phyloP scores from a whole-genome alignment of 495 filamentous ascomycete genomes.

The Penicillium coffeae region DNA sequence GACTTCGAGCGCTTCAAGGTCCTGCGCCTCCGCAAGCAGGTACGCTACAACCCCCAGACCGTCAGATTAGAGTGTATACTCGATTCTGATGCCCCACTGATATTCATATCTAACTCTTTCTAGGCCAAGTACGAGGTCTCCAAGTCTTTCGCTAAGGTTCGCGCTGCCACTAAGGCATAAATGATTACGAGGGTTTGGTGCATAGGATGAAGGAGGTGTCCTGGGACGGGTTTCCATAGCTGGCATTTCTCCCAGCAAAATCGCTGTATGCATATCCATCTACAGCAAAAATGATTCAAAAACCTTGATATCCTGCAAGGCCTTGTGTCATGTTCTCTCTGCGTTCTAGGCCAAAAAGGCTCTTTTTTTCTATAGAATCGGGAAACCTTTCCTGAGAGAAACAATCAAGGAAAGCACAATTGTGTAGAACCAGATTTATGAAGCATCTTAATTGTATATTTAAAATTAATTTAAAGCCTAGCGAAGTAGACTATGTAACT shows the following conservation, averaged over 20 bases:
- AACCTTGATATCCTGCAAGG: conserved; percentile 47
- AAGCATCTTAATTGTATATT: not conserved
- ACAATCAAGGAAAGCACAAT: conserved; percentile 14
- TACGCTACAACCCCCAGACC: conserved; percentile 35
- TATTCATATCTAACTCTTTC: not conserved
- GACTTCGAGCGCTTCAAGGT: conserved; percentile 99
- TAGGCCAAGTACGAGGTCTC: conserved; percentile 89
- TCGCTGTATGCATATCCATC: conserved; percentile 48
- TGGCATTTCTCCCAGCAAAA: conserved; percentile 40
- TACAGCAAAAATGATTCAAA: conserved; percentile 50
- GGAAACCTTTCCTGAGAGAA: conserved; percentile 10
- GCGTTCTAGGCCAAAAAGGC: conserved; percentile 22
- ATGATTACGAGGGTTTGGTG: conserved; percentile 47
- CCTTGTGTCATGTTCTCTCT: conserved; percentile 26
- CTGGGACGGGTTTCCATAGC: conserved; percentile 48
- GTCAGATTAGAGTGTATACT: not conserved
- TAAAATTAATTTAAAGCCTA: not conserved
- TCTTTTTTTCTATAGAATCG: conserved; percentile 20
- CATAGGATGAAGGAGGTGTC: conserved; percentile 46
- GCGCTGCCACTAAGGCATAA: conserved; percentile 52
- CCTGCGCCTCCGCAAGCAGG: conserved; percentile 94
- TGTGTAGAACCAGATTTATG: conserved; percentile 6
- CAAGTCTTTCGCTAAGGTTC: conserved; percentile 82
- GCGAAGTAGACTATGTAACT: conserved; percentile 5
- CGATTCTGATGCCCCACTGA: no score